A percentile compares a stretch with the other conserved stretches of the same genome.
Conservation (phyloP, 108 stramenopile species). For the Asterionellopsis glacialis region DNA sequence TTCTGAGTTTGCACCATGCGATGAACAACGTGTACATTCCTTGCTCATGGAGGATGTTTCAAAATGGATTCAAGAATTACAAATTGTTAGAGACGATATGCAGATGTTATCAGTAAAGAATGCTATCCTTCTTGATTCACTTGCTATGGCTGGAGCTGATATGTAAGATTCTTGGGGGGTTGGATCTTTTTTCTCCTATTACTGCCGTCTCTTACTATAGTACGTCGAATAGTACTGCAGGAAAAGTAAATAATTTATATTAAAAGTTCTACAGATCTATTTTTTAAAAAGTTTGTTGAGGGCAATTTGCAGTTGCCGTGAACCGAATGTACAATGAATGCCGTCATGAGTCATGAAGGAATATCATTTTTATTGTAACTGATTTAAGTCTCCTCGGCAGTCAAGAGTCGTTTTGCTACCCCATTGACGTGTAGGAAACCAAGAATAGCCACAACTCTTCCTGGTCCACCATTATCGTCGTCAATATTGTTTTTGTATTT, state of each 20-base stretch:
- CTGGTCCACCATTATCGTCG: conserved; percentile 5
- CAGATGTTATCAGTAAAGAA: conserved; percentile 10
- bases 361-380: background rate
- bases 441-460: conserved; percentile 40
- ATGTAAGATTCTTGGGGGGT: too few relatives aligned
- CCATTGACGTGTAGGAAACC: conserved; percentile 49
- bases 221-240: too few relatives aligned
- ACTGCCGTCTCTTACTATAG: too few relatives aligned
- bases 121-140: conserved; percentile 12
- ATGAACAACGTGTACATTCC: too few relatives aligned
- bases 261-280: too few relatives aligned
- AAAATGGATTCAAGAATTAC: conserved; percentile 1
- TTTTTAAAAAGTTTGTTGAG: too few relatives aligned
- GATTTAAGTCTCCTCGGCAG: background rate
- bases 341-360: too few relatives aligned
- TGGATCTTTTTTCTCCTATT: too few relatives aligned
- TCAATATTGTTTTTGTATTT: background rate
- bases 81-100: conserved; percentile 3
- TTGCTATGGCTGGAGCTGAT: conserved; percentile 14
- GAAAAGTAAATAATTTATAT: too few relatives aligned
- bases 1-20: too few relatives aligned
- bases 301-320: too few relatives aligned
- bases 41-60: background rate
- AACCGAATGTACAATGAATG: too few relatives aligned
- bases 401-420: conserved; percentile 24